Evolutionary conservation across 2,329 filamentous ascomycete genomes (phyloP), one percentile per base, ranked within the genome.

Genomic region (Venturia carpophila): DNA sequence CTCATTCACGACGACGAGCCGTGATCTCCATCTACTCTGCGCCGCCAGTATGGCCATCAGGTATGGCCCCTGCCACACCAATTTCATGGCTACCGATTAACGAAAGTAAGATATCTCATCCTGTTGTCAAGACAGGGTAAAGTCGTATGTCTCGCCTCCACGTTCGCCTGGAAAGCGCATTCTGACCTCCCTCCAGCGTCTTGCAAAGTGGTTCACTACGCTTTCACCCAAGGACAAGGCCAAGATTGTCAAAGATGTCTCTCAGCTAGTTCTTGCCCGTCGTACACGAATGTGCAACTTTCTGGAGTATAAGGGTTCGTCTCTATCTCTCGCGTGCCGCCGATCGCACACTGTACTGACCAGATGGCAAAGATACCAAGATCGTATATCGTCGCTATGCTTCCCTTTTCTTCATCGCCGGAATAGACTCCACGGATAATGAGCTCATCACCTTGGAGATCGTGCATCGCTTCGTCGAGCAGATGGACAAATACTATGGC

Each of bases 401-500:
- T 68, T 97, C 94, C 66, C 88, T 99, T 68, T 99, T 97, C 83
- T 99, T 99, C 83, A 99, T 99, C 76, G 92, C 93, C 73, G 94
- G 94, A 72, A 96, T 92, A 80, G 88, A 92, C 64, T 92, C 92
- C n/a, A 92, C 91, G 68, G 94, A 99, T 79, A 99, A 99, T 79
- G 94, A 99, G 76, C 82, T 99, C 74, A 97, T 97, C 76, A 96
- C 91, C 30, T 91, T 99, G 75, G 94, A 99, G 78, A 92, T 99
- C 75, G 95, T 99, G 73, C 94, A 99, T 78, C 91, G 94, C 79
- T 99, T 99, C 76, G 94, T 99, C 74, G 94, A 99, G 79, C 94
- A 99, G 80, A 99, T 99, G 94, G 94, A 99, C 83, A 99, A 99
- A 78, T 99, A 99, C 82, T 99, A 97, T 78, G 94, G 94, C 77